phyloP scores from a whole-genome alignment of 2,329 filamentous ascomycete genomes.

The Hypoxylon sp. region DNA sequence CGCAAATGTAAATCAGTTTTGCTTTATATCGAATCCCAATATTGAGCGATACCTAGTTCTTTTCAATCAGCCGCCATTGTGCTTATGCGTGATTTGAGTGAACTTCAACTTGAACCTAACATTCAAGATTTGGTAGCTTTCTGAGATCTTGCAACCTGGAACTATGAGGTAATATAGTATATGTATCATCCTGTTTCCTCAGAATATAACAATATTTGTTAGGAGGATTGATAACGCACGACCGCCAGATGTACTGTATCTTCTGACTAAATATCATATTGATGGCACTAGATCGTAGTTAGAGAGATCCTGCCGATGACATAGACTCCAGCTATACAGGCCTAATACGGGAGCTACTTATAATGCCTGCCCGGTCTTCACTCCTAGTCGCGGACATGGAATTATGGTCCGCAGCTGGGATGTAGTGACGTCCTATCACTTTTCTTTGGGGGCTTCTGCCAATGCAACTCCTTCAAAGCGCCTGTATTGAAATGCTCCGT shows the following conservation, averaged over 20 bases:
- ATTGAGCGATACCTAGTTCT: neutral
- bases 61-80: neutral
- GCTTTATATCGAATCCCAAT: neutral
- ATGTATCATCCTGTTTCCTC: neutral
- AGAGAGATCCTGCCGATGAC: neutral
- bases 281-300: neutral
- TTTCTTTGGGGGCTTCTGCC: neutral
- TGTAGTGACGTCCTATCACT: neutral
- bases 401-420: neutral
- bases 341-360: neutral
- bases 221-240: neutral
- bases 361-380: neutral
- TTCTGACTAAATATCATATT: neutral
- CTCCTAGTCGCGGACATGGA: neutral
- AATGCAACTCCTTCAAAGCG: neutral
- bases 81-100: neutral
- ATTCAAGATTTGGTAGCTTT: neutral
- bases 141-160: neutral
- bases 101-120: neutral
- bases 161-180: constrained; percentile 6
- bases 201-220: neutral
- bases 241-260: neutral
- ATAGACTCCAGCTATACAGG: neutral
- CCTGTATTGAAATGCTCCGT: neutral
- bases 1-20: neutral